Base-by-base conservation (phyloP, 805 yeast genomes). In the Yamadazyma sp. region DNA sequence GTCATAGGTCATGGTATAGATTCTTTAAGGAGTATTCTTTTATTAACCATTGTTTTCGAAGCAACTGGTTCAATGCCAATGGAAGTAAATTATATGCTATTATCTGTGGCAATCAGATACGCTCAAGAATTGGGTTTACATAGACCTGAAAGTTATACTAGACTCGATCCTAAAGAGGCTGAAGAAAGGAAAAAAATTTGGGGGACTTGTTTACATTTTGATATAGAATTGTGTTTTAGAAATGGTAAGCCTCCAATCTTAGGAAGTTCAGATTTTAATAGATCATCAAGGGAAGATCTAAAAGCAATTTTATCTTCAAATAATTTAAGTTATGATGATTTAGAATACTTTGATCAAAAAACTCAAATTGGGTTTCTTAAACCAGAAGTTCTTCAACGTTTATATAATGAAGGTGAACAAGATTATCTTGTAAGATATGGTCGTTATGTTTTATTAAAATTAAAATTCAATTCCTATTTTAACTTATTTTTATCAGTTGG, bases 21-120 rank as follows among this genome's bases (percentile, higher is more conserved):
- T 23, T 67, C 79, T 2, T 53, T 78, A 11, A 76, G 69, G 47
- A 83, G 75, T 0, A 56, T 78, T 7, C 40, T 82, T 16, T 44
- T 79, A 15, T 52, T 81, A 27, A 49, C 70, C 1, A 38, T 55
- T 5, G 70, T 61, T 36, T 53, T 69, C 23, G 66, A 53, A 38
- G 44, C 44, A n/a, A 47, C 41, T 26, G 47, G 59, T 45, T 32
- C 53, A 9, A 39, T 52, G 6, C 45, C 56, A 7, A 20, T 33
- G 12, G 57, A 56, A 30, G 50, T 59, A 23, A 57, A 57, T 32
- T 53, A 52, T 39, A 52, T 54, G 20, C 39, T 65, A 8, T 38
- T 52, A 4, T 42, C 65, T 1, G 55, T 60, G 13, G 70, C 69
- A 0, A 53, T 64, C 4, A 45, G 70, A 18, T 60, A 48, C 41